A percentile compares a stretch with the other conserved stretches of the same genome.
Conservation (phyloP, 805 yeast species). For the Candida multigemmis region DNA sequence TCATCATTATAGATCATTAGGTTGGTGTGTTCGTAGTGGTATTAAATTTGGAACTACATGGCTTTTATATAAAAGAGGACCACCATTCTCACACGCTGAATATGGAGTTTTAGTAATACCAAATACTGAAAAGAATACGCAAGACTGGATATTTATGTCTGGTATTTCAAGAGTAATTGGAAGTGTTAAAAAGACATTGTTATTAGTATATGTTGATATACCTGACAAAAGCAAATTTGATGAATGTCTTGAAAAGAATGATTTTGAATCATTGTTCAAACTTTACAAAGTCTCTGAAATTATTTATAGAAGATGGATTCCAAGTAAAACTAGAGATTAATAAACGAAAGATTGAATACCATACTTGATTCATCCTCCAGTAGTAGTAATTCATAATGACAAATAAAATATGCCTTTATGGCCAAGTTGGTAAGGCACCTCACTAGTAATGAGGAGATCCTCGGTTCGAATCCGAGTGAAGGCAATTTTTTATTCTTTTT, state of each 20-base stretch:
- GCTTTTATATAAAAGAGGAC: constrained; percentile 80
- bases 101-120: constrained; percentile 54
- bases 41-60: constrained; percentile 87
- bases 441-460: constrained; percentile 11
- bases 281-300: constrained; percentile 54
- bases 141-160: constrained; percentile 45
- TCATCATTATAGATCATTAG: constrained; percentile 78
- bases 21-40: constrained; percentile 94
- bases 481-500: constrained; percentile 5
- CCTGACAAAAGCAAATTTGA: constrained; percentile 32
- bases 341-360: too few species aligned
- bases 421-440: constrained; percentile 12
- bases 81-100: constrained; percentile 93
- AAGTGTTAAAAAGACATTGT: constrained; percentile 73
- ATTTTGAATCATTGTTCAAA: constrained; percentile 22
- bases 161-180: constrained; percentile 74
- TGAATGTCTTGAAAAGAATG: constrained; percentile 7
- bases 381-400: too few species aligned
- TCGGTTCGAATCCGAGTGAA: constrained; percentile 10
- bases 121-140: constrained; percentile 24
- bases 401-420: too few species aligned
- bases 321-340: constrained; percentile 74
- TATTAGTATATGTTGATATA: constrained; percentile 56
- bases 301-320: constrained; percentile 74
- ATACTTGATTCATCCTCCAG: too few species aligned